A percentile compares a stretch with the other conserved stretches of the same genome.
phyloP scores from a whole-genome alignment of 352 stramenopile species.

The Saprolegnia parasitica region DNA sequence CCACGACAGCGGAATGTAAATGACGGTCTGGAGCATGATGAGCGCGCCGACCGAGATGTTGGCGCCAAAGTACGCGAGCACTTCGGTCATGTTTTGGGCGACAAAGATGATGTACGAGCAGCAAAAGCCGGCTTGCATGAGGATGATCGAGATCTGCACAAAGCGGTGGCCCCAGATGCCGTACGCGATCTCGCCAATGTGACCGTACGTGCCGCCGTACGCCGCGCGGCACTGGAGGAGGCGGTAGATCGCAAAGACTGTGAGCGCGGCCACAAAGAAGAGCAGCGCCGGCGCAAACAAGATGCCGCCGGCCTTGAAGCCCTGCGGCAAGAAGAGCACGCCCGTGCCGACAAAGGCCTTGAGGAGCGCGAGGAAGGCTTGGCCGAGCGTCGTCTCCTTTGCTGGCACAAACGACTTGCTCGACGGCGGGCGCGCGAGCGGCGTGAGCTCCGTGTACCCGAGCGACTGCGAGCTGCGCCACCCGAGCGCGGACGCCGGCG shows the following conservation, averaged over 20 bases:
- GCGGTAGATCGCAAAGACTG: slow-evolving; percentile 59
- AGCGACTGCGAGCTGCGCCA: slow-evolving; percentile 16
- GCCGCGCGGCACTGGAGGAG: slow-evolving; percentile 49
- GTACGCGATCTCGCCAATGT: slow-evolving; percentile 53
- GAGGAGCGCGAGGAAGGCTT: slow-evolving; percentile 47
- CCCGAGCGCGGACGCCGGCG: slow-evolving; percentile 31
- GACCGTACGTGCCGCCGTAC: slow-evolving; percentile 52
- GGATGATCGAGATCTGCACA: slow-evolving; percentile 64
- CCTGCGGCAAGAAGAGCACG: slow-evolving; percentile 63
- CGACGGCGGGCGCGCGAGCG: neutral
- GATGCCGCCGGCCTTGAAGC: slow-evolving; percentile 63
- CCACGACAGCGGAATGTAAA: slow-evolving; percentile 67
- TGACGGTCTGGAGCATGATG: slow-evolving; percentile 55
- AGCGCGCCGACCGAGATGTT: slow-evolving; percentile 44
- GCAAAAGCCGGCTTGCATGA: slow-evolving; percentile 66
- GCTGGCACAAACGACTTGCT: slow-evolving; percentile 4
- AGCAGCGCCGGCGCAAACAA: slow-evolving; percentile 56
- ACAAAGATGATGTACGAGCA: slow-evolving; percentile 76
- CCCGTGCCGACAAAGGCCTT: slow-evolving; percentile 69
- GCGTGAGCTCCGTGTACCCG: slow-evolving; percentile 18
- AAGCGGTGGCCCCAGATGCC: slow-evolving; percentile 43
- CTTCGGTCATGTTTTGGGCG: slow-evolving; percentile 59
- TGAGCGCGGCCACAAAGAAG: slow-evolving; percentile 42
- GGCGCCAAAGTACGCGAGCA: slow-evolving; percentile 50
- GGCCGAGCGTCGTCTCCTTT: slow-evolving; percentile 26